Evolutionary conservation across 2,329 filamentous ascomycete species (phyloP).

Genomic region (Neonectria hederae): DNA sequence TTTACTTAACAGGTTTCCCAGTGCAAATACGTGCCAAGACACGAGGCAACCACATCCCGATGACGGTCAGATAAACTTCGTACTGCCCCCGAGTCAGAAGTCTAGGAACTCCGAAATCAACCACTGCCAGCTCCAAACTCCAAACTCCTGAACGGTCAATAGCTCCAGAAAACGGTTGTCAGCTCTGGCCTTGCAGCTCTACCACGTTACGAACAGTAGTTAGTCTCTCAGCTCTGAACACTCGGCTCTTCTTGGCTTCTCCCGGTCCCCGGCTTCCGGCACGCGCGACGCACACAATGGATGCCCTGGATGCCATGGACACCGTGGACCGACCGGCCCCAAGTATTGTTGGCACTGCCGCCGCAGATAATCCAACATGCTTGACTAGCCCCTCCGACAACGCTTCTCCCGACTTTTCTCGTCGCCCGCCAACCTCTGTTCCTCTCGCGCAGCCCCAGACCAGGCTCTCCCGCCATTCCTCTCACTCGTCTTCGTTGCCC

Average conservation of each 20-base stretch:
- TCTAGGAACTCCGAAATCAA: not conserved
- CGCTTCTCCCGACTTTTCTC: conserved; percentile 43
- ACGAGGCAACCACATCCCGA: not conserved
- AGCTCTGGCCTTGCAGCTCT: conserved; percentile 1
- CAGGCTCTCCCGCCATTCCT: conserved; percentile 35
- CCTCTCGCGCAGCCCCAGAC: conserved; percentile 13
- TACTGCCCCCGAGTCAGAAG: not conserved
- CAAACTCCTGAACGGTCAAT: not conserved
- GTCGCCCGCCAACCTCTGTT: conserved; percentile 23
- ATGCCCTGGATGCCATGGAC: conserved; percentile 35
- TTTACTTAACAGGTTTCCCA: not conserved
- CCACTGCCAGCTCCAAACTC: not conserved
- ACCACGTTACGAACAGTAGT: not conserved
- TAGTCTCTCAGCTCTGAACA: not conserved
- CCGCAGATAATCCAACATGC: conserved; percentile 35
- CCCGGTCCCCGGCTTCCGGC: not conserved
- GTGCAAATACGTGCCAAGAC: conserved; percentile 4
- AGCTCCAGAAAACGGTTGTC: not conserved
- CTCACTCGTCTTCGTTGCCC: conserved; percentile 55
- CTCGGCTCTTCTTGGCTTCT: conserved; percentile 20
- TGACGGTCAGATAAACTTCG: conserved; percentile 20
- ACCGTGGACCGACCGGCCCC: conserved; percentile 33
- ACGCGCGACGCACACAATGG: conserved; percentile 21
- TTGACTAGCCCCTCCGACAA: conserved; percentile 41
- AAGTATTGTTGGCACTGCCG: conserved; percentile 37